Percentiles rank a stretch among this genome's conserved stretches.
phyloP scores from a whole-genome alignment of 1,139 yeast genomes.

The Geotrichum reessii region DNA sequence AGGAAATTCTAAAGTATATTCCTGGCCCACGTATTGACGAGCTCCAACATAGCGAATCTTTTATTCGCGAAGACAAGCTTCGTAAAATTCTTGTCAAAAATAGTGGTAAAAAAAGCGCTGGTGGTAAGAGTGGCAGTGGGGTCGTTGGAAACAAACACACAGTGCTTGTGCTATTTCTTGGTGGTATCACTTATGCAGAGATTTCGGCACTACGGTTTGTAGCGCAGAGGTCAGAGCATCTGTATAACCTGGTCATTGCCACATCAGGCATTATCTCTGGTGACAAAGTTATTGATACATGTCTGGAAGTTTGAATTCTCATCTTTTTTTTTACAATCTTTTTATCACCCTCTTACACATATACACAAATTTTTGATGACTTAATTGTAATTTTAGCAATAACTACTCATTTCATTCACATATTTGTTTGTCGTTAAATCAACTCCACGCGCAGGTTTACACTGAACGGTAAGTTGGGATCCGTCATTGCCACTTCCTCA shows the following conservation, averaged over 20 bases:
- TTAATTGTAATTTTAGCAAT: neutral
- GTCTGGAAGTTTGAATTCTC: neutral
- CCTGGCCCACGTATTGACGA: conserved; percentile 39
- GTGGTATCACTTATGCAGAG: conserved; percentile 80
- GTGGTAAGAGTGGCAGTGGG: conserved; percentile 20
- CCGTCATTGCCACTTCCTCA: conserved; percentile 55
- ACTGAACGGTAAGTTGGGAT: conserved; percentile 49
- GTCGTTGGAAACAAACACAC: conserved; percentile 27
- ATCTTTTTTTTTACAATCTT: neutral
- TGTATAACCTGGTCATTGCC: conserved; percentile 44
- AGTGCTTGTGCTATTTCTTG: conserved; percentile 52
- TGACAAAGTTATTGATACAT: conserved; percentile 35
- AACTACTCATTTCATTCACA: neutral
- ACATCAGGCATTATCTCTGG: conserved; percentile 56
- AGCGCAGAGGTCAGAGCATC: conserved; percentile 38
- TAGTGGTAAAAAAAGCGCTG: conserved; percentile 28
- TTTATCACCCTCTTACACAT: neutral
- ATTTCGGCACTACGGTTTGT: conserved; percentile 58
- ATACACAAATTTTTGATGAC: neutral
- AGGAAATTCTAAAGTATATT: conserved; percentile 32
- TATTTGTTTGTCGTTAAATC: neutral
- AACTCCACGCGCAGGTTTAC: conserved; percentile 31
- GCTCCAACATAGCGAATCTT: conserved; percentile 29
- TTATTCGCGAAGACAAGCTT: conserved; percentile 34
- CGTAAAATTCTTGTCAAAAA: conserved; percentile 34